Percentiles rank a stretch among this genome's conserved stretches.
Conservation (phyloP, 2,329 filamentous ascomycete genomes). For the Trichoderma pleuroti region DNA sequence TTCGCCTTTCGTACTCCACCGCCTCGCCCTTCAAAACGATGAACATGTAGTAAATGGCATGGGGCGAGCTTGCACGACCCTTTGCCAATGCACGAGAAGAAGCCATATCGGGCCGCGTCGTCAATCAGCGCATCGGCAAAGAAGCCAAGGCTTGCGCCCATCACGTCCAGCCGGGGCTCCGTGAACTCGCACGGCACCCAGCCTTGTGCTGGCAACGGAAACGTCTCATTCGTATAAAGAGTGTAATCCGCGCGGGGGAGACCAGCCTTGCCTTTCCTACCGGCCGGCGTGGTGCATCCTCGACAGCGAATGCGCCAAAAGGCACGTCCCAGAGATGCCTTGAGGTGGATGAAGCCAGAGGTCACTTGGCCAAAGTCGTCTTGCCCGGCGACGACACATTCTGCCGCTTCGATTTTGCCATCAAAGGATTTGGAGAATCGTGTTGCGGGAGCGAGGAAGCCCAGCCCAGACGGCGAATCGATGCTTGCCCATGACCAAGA, state of each 20-base stretch:
- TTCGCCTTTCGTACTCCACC: neutral
- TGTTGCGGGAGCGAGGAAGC: neutral
- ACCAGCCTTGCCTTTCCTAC: neutral
- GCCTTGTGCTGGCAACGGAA: neutral
- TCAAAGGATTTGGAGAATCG: neutral
- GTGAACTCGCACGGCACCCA: neutral
- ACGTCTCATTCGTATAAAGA: neutral
- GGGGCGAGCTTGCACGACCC: neutral
- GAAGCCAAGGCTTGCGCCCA: neutral
- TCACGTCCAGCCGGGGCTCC: neutral
- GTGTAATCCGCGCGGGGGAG: neutral
- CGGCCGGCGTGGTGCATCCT: neutral
- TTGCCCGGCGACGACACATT: neutral
- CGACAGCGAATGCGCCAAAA: neutral
- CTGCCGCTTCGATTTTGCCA: neutral
- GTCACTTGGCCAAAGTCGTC: neutral
- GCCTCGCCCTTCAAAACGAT: neutral
- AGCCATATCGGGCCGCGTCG: neutral
- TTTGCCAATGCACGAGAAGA: neutral
- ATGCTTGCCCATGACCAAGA: slow-evolving; percentile 5
- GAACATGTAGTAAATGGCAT: neutral
- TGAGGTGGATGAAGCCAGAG: neutral
- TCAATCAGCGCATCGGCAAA: neutral
- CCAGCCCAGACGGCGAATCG: neutral
- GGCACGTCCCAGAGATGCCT: neutral